Conservation (phyloP, 2,329 filamentous ascomycete genomes). For the Ceratocystis lukuohia region DNA sequence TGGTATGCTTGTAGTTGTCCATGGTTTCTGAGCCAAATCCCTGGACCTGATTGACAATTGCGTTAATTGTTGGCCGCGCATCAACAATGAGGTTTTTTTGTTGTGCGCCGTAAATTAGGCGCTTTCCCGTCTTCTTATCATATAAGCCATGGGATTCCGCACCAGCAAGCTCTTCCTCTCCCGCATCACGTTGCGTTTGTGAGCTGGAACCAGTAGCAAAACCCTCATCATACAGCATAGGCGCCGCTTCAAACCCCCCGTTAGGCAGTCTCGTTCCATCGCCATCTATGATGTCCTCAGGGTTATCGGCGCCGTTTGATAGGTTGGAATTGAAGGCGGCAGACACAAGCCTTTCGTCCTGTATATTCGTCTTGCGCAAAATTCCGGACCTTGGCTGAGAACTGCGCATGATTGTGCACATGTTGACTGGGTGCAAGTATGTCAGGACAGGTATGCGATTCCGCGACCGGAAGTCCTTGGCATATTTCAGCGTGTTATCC, state of each 20-base stretch:
- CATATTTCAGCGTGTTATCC: conserved; percentile 94
- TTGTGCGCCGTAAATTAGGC: conserved; percentile 75
- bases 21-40: conserved; percentile 95
- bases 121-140: conserved; percentile 47
- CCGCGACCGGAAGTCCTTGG: conserved; percentile 74
- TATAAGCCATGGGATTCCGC: conserved; percentile 29
- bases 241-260: conserved; percentile 6
- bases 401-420: conserved; percentile 89
- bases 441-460: conserved; percentile 78
- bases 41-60: conserved; percentile 83
- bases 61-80: conserved; percentile 85
- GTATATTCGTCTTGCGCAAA: conserved; percentile 75
- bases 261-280: not conserved
- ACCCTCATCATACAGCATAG: not conserved
- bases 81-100: conserved; percentile 93
- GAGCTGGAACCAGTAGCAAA: not conserved
- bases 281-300: not conserved
- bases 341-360: conserved; percentile 86
- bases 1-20: conserved; percentile 87
- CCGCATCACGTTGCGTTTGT: conserved; percentile 1
- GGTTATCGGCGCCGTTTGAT: conserved; percentile 24
- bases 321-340: conserved; percentile 73
- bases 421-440: conserved; percentile 93
- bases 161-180: conserved; percentile 17
- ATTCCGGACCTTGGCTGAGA: conserved; percentile 85